A percentile compares a stretch with the other conserved stretches of the same genome.
Evolutionary conservation across 1,284 basidiomycete species (phyloP).

Genomic region (Pulchroboletus neoregius): DNA sequence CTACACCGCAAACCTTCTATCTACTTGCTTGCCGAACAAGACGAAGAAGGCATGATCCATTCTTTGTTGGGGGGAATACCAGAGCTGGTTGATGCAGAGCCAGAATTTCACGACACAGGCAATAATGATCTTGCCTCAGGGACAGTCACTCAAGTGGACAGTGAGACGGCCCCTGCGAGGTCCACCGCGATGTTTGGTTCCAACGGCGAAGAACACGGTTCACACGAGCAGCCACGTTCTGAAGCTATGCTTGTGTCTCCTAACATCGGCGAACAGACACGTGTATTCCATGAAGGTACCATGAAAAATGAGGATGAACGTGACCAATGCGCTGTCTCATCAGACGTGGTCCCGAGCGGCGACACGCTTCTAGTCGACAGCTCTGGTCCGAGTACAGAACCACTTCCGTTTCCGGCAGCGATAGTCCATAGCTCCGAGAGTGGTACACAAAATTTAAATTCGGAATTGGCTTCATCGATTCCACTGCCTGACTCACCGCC

Average conservation of each 20-base stretch:
- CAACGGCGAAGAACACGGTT: neutral
- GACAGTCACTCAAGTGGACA: constrained; percentile 1
- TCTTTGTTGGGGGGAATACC: constrained; percentile 74
- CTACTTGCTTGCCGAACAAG: constrained; percentile 51
- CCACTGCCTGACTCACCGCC: constrained; percentile 23
- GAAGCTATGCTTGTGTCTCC: neutral
- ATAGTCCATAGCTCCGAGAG: neutral
- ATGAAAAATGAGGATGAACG: neutral
- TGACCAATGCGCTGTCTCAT: neutral
- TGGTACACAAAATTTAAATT: neutral
- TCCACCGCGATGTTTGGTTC: neutral
- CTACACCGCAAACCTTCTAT: constrained; percentile 61
- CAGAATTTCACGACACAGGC: constrained; percentile 15
- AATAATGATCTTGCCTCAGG: neutral
- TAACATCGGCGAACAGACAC: neutral
- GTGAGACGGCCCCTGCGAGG: neutral
- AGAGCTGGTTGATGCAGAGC: constrained; percentile 49
- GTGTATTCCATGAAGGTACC: neutral
- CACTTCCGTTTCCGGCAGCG: neutral
- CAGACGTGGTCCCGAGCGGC: neutral
- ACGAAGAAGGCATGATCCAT: constrained; percentile 83
- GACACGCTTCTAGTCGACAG: neutral
- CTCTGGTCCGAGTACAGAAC: neutral
- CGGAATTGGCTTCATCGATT: constrained; percentile 17
- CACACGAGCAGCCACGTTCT: neutral